Percentiles rank a stretch among this genome's conserved stretches.
Conservation (phyloP, 169 alveolate genomes). For the Eimeria praecox region DNA sequence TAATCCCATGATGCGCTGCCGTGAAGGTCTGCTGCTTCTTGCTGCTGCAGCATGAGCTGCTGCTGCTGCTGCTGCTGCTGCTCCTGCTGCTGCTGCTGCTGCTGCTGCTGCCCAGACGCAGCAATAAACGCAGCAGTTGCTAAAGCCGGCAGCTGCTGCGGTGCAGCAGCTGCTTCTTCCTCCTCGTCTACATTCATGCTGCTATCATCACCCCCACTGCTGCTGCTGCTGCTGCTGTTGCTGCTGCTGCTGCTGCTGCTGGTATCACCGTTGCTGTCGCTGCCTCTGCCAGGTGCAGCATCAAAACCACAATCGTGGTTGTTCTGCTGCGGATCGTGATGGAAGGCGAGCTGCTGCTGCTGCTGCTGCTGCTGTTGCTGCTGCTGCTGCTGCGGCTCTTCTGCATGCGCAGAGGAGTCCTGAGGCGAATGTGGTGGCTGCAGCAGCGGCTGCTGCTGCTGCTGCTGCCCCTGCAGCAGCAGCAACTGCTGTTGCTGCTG, state of each 20-base stretch:
- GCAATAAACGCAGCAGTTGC: background rate
- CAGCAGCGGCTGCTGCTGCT: conserved; percentile 15
- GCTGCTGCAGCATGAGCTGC: background rate
- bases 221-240: conserved; percentile 19
- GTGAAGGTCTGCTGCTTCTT: background rate
- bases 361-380: conserved; percentile 20
- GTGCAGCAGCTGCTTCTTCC: conserved; percentile 6
- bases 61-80: conserved; percentile 46
- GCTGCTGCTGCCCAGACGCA: background rate
- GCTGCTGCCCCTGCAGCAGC: conserved; percentile 13
- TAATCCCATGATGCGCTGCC: background rate
- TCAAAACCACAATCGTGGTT: background rate
- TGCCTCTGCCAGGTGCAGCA: background rate
- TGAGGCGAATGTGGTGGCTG: too few species aligned
- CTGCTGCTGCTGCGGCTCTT: background rate
- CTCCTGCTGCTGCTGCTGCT: conserved; percentile 28
- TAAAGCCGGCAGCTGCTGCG: conserved; percentile 18
- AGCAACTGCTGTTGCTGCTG: conserved; percentile 34
- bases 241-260: conserved; percentile 23
- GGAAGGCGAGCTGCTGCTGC: conserved; percentile 4
- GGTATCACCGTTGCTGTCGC: background rate
- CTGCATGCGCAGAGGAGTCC: background rate
- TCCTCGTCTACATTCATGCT: conserved; percentile 40
- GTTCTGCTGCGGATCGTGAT: background rate
- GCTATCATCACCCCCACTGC: conserved; percentile 19